Evolutionary conservation across 75 land plant species (phyloP).

Genomic region (Pinus albicaulis): DNA sequence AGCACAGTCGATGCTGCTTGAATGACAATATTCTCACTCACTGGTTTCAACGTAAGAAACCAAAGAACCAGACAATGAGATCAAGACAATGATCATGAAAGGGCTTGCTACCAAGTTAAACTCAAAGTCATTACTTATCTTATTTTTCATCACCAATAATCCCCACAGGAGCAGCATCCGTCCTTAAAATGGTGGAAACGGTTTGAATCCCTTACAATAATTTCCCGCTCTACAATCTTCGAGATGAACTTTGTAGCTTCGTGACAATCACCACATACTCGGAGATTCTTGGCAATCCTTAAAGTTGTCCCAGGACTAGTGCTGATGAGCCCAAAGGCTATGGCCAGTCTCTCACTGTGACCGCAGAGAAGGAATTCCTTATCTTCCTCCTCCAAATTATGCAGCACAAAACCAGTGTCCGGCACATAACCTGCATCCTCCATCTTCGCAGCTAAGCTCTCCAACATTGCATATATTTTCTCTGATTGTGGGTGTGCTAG

Average conservation of each 20-base stretch:
- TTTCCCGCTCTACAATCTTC: conserved; percentile 16
- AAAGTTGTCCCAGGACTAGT: conserved; percentile 15
- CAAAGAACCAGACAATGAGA: background rate
- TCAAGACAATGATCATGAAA: background rate
- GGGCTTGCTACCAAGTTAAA: background rate
- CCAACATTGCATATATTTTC: conserved; percentile 11
- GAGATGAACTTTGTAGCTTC: conserved; percentile 21
- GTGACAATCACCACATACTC: conserved; percentile 31
- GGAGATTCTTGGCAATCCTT: conserved; percentile 25
- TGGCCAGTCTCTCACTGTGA: conserved; percentile 25
- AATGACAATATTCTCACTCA: background rate
- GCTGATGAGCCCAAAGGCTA: conserved; percentile 23
- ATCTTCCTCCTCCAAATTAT: conserved; percentile 5
- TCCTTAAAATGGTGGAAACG: conserved; percentile 23
- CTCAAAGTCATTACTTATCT: background rate
- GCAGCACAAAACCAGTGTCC: conserved; percentile 4
- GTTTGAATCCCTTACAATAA: conserved; percentile 22
- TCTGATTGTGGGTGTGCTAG: conserved; percentile 13
- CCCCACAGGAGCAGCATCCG: conserved; percentile 21
- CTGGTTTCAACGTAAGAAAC: background rate
- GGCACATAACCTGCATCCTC: conserved; percentile 15
- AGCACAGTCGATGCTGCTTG: background rate
- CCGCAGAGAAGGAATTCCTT: conserved; percentile 16
- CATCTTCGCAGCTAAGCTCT: conserved; percentile 10
- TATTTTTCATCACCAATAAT: conserved; percentile 5